A percentile compares a stretch with the other conserved stretches of the same genome.
Evolutionary conservation across 495 filamentous ascomycete genomes (phyloP).

Genomic region (Xylaria sp.): DNA sequence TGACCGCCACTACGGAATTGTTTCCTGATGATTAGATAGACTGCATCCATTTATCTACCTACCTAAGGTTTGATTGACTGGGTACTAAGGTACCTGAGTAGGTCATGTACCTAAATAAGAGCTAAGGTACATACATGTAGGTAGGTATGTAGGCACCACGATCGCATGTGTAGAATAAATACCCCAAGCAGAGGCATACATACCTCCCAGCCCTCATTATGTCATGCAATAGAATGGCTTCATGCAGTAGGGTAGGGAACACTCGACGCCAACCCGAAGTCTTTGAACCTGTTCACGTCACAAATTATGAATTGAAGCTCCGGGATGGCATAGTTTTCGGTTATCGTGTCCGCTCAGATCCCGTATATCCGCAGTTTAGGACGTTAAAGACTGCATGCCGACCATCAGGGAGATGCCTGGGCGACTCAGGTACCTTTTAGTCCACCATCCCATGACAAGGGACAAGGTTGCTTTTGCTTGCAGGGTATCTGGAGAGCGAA

Average conservation of each 20-base stretch:
- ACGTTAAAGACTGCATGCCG: not conserved
- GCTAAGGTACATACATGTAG: too few relatives aligned
- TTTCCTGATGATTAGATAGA: not conserved
- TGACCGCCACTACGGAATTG: slow-evolving; percentile 7
- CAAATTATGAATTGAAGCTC: not conserved
- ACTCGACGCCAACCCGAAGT: not conserved
- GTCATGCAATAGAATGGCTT: not conserved
- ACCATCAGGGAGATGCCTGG: not conserved
- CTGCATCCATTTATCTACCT: not conserved
- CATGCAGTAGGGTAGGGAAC: not conserved
- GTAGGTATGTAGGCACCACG: too few relatives aligned
- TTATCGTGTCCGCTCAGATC: not conserved
- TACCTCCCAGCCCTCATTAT: not conserved
- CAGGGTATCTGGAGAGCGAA: not conserved
- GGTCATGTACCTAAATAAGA: too few relatives aligned
- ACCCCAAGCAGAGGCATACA: not conserved
- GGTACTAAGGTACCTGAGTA: too few relatives aligned
- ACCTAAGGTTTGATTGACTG: not conserved
- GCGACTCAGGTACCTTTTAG: not conserved
- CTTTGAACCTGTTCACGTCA: not conserved
- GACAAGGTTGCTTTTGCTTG: too few relatives aligned
- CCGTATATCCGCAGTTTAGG: not conserved
- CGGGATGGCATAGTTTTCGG: not conserved
- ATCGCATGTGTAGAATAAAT: not conserved
- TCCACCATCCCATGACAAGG: not conserved